Evolutionary conservation across 108 stramenopile genomes (phyloP).

Genomic region (Cyclotella sp.): DNA sequence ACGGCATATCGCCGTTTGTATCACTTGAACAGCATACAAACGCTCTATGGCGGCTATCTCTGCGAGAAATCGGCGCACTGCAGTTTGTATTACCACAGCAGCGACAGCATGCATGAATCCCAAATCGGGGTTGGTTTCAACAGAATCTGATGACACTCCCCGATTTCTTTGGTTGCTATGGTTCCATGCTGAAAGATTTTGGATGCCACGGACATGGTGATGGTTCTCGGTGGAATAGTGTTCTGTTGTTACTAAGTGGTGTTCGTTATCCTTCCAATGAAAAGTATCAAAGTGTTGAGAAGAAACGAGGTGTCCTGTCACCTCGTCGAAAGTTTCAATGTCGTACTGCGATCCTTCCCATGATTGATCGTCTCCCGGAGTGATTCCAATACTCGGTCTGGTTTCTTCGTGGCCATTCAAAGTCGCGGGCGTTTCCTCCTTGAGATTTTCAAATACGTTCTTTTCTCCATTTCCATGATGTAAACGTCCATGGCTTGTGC

Average conservation of each 20-base stretch:
- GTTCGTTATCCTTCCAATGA: slow-evolving; percentile 27
- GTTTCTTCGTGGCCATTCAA: too few relatives aligned
- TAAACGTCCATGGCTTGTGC: too few relatives aligned
- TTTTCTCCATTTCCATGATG: too few relatives aligned
- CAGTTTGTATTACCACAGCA: slow-evolving; percentile 81
- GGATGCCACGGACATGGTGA: slow-evolving; percentile 20
- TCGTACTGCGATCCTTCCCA: slow-evolving; percentile 40
- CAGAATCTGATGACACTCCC: slow-evolving; percentile 30
- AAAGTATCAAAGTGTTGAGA: slow-evolving; percentile 36
- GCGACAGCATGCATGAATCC: slow-evolving; percentile 79
- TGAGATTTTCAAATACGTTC: too few relatives aligned
- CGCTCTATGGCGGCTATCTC: slow-evolving; percentile 50
- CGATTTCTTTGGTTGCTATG: slow-evolving; percentile 1
- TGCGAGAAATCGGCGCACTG: slow-evolving; percentile 72
- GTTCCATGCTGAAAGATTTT: slow-evolving; percentile 10
- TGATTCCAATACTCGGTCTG: too few relatives aligned
- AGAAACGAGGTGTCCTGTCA: slow-evolving; percentile 28
- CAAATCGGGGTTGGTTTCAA: slow-evolving; percentile 40
- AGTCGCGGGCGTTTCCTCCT: too few relatives aligned
- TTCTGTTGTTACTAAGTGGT: slow-evolving; percentile 27
- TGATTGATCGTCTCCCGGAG: slow-evolving; percentile 25
- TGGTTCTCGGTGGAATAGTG: slow-evolving; percentile 36
- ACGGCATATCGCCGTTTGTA: slow-evolving; percentile 36
- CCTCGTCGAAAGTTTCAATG: slow-evolving; percentile 35
- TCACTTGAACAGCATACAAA: slow-evolving; percentile 44